Evolutionary conservation across 805 yeast genomes (phyloP), one percentile per base, ranked within the genome.

Genomic region (Metschnikowia bowlesiae): DNA sequence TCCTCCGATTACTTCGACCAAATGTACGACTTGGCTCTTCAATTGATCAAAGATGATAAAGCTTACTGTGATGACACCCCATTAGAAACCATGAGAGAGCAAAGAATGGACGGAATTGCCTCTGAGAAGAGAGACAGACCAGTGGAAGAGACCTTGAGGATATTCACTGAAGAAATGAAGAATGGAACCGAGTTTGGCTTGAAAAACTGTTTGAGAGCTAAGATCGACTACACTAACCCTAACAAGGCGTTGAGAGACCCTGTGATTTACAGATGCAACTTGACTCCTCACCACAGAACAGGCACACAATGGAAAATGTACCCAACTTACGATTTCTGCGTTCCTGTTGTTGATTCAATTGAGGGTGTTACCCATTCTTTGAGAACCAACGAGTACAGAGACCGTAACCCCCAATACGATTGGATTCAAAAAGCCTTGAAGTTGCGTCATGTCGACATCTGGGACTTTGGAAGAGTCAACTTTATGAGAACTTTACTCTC

Each of bases 311-410:
- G 99, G 99, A 94, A 94, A 73, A 82, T 92, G 70, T 94, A 94
- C 76, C 99, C 99, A 66, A 90, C 96, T 39, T 94, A 94, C 73
- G 99, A 94, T 73, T 94, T 94, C 87, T 94, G 98, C 80, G 96
- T 87, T 55, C 99, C 99, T 54, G 82, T 92, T 46, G 97, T 94
- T 48, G 99, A 94, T 71, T 77, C 98, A 26, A 62, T 89, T 43
- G 99, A 94, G 75, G 99, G 99, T 62, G 96, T 94, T 44, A 94
- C 99, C 40, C 99, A 94, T 64, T 96, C 98, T 49, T 79, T 94
- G 69, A 86, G 99, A 81, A 94, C 99, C 41, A 92, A 87, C 66
- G 99, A 94, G 77, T 94, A 94, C 82, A 86, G 98, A 75, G 99
- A 94, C 79, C 87, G 99, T 75, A 94, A 94, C 69, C 90, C 96